Base-by-base conservation (phyloP, 1,139 yeast species). In the Debaryomycetaceae sp. region DNA sequence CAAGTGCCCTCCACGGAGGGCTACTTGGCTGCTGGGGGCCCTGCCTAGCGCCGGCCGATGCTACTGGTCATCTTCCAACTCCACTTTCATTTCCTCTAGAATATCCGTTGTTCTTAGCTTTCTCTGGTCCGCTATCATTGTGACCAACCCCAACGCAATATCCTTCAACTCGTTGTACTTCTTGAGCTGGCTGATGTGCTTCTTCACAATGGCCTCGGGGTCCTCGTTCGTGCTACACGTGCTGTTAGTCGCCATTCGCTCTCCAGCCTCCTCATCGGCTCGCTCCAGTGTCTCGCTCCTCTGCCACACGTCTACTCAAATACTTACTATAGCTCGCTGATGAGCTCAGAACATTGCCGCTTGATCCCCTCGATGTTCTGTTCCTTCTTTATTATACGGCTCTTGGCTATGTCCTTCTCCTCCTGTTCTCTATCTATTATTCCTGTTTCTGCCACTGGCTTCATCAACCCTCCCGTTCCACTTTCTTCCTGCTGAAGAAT, bases 161-260 rank as follows among this genome's bases (percentile, higher is more conserved):
- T 77, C 83, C 49, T 73, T 72, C 42, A 78, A 58, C 45, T 77
- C 82, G 50, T 78, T 72, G 56, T 78, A 78, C 47, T 65, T 59
- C 44, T 72, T 68, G 41, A 78, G 58, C 50, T 69, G 70, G 43
- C 60, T 55, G 34, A 78, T 70, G 50, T 78, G 82, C 42, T 58
- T 62, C 45, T 69, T 70, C 35, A 75, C 71, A 4, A 76, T 66
- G 5, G 66, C 60, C 43, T 59, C 68, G 5, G 69, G 68, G 38
- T 65, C 58, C 23, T 56, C 55, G 36, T 62, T 56, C 1, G 62
- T 53, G 41, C 55, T 51, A 36, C 24, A 24, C 4, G 17, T 7
- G 8, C 20, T n/a, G 49, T 47, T 49, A 48, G 46, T 46, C 39
- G 34, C 22, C n/a, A 2, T 34, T n/a, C 24, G 20, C 20, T 17